Conservation (phyloP, 805 yeast genomes). For the Yamadazyma endophytica region DNA sequence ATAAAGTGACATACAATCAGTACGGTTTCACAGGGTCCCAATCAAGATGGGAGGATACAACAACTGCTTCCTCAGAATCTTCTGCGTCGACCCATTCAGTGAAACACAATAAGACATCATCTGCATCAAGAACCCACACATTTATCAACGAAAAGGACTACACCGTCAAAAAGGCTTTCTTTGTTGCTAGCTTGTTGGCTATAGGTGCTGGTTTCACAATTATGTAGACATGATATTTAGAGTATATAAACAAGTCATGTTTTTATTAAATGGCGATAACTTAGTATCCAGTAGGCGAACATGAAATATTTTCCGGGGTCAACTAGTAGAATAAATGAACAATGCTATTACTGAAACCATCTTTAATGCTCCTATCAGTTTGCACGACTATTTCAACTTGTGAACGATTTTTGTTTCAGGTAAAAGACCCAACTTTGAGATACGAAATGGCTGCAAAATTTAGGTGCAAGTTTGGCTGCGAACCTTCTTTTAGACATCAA, state of each 20-base stretch:
- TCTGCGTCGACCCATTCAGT: conserved; percentile 11
- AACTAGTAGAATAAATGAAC: neutral
- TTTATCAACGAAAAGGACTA: conserved; percentile 11
- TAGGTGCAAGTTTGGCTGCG: too few relatives aligned
- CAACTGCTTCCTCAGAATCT: conserved; percentile 3
- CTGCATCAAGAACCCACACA: conserved; percentile 12
- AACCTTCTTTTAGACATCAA: too few relatives aligned
- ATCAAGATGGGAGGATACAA: conserved; percentile 26
- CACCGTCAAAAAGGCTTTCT: conserved; percentile 13
- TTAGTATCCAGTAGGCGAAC: neutral
- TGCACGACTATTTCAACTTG: too few relatives aligned
- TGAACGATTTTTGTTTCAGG: too few relatives aligned
- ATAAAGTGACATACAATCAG: conserved; percentile 27
- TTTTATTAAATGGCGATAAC: neutral
- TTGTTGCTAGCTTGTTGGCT: conserved; percentile 8
- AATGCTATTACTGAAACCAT: neutral
- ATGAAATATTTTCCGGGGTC: neutral
- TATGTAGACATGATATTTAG: conserved; percentile 1
- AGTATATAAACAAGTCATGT: neutral
- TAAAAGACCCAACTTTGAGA: too few relatives aligned
- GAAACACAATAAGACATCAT: conserved; percentile 13
- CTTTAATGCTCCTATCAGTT: neutral
- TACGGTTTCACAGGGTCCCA: conserved; percentile 42
- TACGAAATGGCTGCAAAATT: too few relatives aligned
- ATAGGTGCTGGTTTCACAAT: conserved; percentile 8